Percentiles rank a stretch among this genome's conserved stretches.
These are phyloP conservation scores for Penicillium chermesinum DNA, from an alignment of 495 filamentous ascomycete species.

Conservation along the genomic window DNA sequence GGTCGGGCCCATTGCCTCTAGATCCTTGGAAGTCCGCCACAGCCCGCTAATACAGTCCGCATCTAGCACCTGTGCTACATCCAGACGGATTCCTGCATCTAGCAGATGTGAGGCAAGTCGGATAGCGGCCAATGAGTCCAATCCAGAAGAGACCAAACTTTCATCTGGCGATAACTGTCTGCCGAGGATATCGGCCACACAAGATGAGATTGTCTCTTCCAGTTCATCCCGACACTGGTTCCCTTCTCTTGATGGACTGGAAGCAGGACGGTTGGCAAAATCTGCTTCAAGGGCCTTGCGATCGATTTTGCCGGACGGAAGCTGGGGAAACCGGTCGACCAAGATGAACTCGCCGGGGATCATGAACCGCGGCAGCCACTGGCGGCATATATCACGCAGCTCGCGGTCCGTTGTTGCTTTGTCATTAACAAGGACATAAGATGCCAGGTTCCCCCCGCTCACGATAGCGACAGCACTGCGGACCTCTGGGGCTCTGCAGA, in stretches of 20 bases:
- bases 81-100: conserved; percentile 42
- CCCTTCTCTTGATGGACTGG: conserved; percentile 25
- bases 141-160: conserved; percentile 48
- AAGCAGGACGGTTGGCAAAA: conserved; percentile 35
- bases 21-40: conserved; percentile 20
- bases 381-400: conserved; percentile 54
- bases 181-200: conserved; percentile 45
- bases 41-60: conserved; percentile 39
- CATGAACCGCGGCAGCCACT: conserved; percentile 76
- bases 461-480: conserved; percentile 55
- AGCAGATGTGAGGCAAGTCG: conserved; percentile 57
- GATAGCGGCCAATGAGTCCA: conserved; percentile 73
- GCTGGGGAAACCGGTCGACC: conserved; percentile 55
- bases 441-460: conserved; percentile 54
- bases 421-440: conserved; percentile 55
- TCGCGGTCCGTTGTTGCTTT: conserved; percentile 20
- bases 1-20: conserved; percentile 5
- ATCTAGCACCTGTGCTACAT: conserved; percentile 53
- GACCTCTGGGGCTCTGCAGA: conserved; percentile 49
- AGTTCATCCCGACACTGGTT: conserved; percentile 21
- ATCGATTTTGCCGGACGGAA: conserved; percentile 77
- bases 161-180: conserved; percentile 30
- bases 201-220: conserved; percentile 45
- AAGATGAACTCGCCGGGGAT: conserved; percentile 64
- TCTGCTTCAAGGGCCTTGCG: conserved; percentile 55